These are phyloP conservation scores for Sporothrix variecibatus DNA, from an alignment of 2,329 filamentous ascomycete species.

Conservation along the genomic window DNA sequence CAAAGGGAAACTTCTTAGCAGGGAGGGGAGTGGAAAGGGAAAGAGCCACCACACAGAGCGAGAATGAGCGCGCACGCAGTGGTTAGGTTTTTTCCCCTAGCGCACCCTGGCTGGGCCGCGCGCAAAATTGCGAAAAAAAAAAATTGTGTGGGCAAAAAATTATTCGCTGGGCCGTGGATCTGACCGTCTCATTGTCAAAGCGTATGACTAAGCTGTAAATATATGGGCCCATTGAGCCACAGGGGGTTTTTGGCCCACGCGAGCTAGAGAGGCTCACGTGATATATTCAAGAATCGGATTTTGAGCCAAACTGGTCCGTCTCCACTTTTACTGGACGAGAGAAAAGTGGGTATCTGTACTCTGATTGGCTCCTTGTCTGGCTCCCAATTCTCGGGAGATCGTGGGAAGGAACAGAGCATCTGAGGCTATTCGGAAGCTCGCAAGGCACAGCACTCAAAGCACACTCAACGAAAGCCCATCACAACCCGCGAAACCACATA, in stretches of 20 bases:
- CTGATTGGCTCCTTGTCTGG: conserved; percentile 6
- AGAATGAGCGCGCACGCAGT: neutral
- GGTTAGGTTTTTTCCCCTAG: conserved; percentile 28
- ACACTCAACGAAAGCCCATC: neutral
- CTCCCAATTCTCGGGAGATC: neutral
- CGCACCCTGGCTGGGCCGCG: conserved; percentile 16
- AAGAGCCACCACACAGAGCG: neutral
- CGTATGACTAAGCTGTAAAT: conserved; percentile 2
- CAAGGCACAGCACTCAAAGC: neutral
- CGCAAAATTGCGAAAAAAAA: conserved; percentile 30
- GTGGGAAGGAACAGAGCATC: neutral
- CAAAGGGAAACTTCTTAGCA: conserved; percentile 19
- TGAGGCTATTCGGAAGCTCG: neutral
- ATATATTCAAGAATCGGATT: neutral
- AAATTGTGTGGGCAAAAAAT: conserved; percentile 33
- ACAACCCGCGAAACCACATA: conserved; percentile 20
- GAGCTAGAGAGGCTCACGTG: neutral
- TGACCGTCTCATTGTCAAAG: neutral
- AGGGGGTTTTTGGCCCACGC: neutral
- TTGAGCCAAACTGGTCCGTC: neutral
- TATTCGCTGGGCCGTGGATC: conserved; percentile 23
- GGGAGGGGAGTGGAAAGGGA: neutral
- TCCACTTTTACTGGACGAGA: neutral
- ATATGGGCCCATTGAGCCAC: neutral
- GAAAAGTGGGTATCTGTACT: neutral